Conservation (phyloP, 306 rosid genomes). For the Canavalia ensiformis region DNA sequence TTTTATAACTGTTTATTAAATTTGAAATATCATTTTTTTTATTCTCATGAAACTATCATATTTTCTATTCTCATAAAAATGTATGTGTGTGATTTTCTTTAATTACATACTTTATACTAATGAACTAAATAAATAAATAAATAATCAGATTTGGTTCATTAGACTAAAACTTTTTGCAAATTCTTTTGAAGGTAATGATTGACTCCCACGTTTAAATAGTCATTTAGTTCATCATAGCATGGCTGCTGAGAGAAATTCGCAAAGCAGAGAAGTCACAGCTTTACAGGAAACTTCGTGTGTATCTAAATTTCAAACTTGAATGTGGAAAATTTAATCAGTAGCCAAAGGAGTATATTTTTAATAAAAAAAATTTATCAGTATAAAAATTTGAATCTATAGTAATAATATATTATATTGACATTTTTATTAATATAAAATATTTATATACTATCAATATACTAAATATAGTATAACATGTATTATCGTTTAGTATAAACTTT, state of each 20-base stretch:
- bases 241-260: conserved; percentile 50
- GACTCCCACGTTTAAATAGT: conserved; percentile 43
- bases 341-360: background rate
- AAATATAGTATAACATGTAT: too few species aligned
- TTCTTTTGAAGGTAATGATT: conserved; percentile 40
- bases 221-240: conserved; percentile 40
- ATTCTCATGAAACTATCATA: too few species aligned
- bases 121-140: background rate
- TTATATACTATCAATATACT: too few species aligned
- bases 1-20: too few species aligned
- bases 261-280: background rate
- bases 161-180: background rate
- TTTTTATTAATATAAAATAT: too few species aligned
- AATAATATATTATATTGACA: too few species aligned
- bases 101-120: background rate
- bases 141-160: background rate
- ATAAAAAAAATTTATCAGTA: too few species aligned
- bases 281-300: background rate
- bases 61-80: too few species aligned
- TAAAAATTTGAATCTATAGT: too few species aligned
- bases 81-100: background rate
- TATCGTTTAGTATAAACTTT: too few species aligned
- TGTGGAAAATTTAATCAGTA: background rate
- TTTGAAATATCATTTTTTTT: too few species aligned
- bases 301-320: conserved; percentile 26